These are phyloP conservation scores for Cubamyces lactineus DNA, from an alignment of 768 basidiomycete species.

Conservation along the genomic window DNA sequence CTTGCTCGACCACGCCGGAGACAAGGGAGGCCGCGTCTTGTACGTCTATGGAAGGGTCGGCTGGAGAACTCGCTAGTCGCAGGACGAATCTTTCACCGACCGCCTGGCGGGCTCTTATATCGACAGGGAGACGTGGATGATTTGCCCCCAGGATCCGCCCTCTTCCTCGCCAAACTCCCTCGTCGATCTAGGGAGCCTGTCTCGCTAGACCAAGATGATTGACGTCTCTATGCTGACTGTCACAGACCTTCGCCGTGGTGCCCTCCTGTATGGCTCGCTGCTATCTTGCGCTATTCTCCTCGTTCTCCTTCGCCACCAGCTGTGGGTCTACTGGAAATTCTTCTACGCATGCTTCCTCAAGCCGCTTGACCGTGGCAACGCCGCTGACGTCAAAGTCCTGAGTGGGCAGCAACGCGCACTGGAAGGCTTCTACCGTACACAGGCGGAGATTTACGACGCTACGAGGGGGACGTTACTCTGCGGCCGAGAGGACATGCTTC, in stretches of 20 bases:
- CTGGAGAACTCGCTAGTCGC: background rate
- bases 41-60: conserved; percentile 16
- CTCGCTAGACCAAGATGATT: background rate
- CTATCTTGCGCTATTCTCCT: background rate
- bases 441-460: conserved; percentile 73
- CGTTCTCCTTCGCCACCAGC: conserved; percentile 1
- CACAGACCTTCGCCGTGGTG: background rate
- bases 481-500: conserved; percentile 74
- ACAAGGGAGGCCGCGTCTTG: background rate
- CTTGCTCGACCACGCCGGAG: background rate
- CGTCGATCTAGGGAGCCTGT: background rate
- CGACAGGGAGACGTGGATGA: background rate
- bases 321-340: conserved; percentile 21
- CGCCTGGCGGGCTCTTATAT: conserved; percentile 16
- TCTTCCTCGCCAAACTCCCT: background rate
- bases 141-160: background rate
- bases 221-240: background rate
- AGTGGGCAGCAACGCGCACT: conserved; percentile 21
- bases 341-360: conserved; percentile 26
- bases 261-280: conserved; percentile 7
- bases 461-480: conserved; percentile 64
- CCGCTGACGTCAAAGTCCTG: conserved; percentile 11
- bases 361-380: conserved; percentile 16
- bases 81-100: conserved; percentile 5
- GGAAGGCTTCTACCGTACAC: conserved; percentile 63